Base-by-base conservation (phyloP, 2,329 filamentous ascomycete species). In the Cercospora sojina region DNA sequence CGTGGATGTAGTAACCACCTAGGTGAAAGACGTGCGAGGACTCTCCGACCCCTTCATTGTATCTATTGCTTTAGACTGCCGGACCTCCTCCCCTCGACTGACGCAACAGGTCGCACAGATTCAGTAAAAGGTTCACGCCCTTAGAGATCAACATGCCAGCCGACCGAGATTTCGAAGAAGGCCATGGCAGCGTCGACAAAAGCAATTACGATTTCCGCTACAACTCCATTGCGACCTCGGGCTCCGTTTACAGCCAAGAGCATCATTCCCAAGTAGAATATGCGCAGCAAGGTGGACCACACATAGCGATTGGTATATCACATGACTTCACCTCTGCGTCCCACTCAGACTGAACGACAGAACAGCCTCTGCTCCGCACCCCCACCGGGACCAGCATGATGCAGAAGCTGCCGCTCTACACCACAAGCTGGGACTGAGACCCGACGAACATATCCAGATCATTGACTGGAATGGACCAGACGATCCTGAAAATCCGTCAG, bases 391-490 rank as follows among this genome's bases (percentile, higher is more conserved):
- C 43, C 63, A 64, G 13, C 56, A 59, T 6, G 41, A 64, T 16
- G 55, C 56, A 3, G 49, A 35, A 41, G n/a, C 59, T 38, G 55
- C 57, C n/a, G 56, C 49, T 41, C 47, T 59, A 7, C 58, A 64
- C 1, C 13, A 31, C 1, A 59, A 60, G 32, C 23, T 64, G 9
- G 63, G 63, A 9, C 35, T 64, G 29, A 57, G 55, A n/a, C 41
- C 57, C 4, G 20, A 64, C n/a, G 35, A 64, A 4, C 43, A 60
- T 6, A 60, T 64, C 5, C 35, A 65, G 4, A 61, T 64, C 18
- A 62, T 67, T 3, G 70, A 73, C 20, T 73, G 71, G 71, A 57
- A 73, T 51, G 70, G 71, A 16, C 71, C 66, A 5, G 69, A 71
- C 29, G 71, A 73, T 62, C 67, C 69, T 0, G 70, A 69, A 20